phyloP scores from a whole-genome alignment of 192 early-diverging fungal species.

The Coemansia sp. region DNA sequence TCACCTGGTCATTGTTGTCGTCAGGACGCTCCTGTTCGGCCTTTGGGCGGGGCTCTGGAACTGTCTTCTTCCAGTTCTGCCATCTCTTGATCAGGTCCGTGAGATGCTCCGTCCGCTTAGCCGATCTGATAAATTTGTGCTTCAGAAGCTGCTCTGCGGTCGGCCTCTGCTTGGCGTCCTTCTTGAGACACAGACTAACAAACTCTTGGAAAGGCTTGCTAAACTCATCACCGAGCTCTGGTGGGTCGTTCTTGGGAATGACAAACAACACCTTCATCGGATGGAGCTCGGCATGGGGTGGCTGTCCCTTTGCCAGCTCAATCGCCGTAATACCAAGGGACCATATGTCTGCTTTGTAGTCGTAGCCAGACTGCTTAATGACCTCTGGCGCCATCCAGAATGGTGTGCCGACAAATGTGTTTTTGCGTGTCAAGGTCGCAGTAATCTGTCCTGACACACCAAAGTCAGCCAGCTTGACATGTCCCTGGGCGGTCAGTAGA shows the following conservation, averaged over 20 bases:
- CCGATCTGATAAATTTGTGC: slow-evolving; percentile 81
- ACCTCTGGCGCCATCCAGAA: slow-evolving; percentile 96
- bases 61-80: slow-evolving; percentile 69
- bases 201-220: slow-evolving; percentile 89
- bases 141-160: slow-evolving; percentile 85
- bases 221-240: slow-evolving; percentile 71
- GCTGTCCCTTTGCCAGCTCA: slow-evolving; percentile 90
- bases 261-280: slow-evolving; percentile 94
- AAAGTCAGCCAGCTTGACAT: slow-evolving; percentile 96
- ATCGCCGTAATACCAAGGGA: slow-evolving; percentile 95
- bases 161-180: slow-evolving; percentile 81
- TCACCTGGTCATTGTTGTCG: slow-evolving; percentile 32
- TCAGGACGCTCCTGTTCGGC: slow-evolving; percentile 14
- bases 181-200: slow-evolving; percentile 80
- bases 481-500: slow-evolving; percentile 64
- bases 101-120: slow-evolving; percentile 81
- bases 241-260: slow-evolving; percentile 89
- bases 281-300: slow-evolving; percentile 90
- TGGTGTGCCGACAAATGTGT: slow-evolving; percentile 98
- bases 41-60: slow-evolving; percentile 47
- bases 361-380: slow-evolving; percentile 91
- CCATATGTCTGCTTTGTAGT: slow-evolving; percentile 98
- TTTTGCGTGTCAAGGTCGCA: slow-evolving; percentile 88
- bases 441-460: slow-evolving; percentile 96
- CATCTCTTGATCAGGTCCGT: slow-evolving; percentile 83